These are phyloP conservation scores for Aspergillus nidulans DNA, from an alignment of 495 filamentous ascomycete species.

Conservation along the genomic window DNA sequence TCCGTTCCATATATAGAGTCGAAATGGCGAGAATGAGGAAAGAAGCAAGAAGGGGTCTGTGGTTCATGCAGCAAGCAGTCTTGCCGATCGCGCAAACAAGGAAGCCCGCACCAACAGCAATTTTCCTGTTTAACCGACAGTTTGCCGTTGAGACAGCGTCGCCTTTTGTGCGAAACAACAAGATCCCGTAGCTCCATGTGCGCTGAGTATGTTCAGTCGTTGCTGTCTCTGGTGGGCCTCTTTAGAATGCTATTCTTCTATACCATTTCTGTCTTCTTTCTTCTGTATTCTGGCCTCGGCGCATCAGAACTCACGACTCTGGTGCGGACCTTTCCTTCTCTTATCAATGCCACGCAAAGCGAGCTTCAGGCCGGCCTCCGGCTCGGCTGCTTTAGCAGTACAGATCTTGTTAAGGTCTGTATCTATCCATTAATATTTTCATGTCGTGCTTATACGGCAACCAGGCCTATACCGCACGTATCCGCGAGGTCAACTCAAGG, in stretches of 20 bases:
- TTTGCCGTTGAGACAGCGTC: background rate
- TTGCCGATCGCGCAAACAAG: background rate
- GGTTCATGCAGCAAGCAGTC: background rate
- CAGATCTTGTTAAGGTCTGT: constrained; percentile 51
- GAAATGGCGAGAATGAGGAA: background rate
- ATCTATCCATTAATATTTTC: background rate
- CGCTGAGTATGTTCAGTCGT: background rate
- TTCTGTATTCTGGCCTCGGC: background rate
- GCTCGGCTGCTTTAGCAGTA: constrained; percentile 49
- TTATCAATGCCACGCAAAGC: constrained; percentile 50
- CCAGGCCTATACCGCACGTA: constrained; percentile 49
- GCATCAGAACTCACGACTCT: background rate
- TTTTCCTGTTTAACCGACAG: background rate
- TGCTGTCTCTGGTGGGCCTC: too few relatives aligned
- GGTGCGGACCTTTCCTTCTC: constrained; percentile 1
- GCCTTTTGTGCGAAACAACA: background rate
- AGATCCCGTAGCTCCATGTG: too few relatives aligned
- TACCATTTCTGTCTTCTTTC: background rate
- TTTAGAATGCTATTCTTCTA: background rate
- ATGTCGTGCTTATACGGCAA: background rate
- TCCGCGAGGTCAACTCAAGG: constrained; percentile 49
- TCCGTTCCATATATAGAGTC: too few relatives aligned
- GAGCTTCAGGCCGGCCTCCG: constrained; percentile 49
- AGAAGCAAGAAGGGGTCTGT: background rate
- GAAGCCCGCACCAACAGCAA: background rate